Evolutionary conservation across 2,329 filamentous ascomycete genomes (phyloP).

Genomic region (Pestalotiopsis sp.): DNA sequence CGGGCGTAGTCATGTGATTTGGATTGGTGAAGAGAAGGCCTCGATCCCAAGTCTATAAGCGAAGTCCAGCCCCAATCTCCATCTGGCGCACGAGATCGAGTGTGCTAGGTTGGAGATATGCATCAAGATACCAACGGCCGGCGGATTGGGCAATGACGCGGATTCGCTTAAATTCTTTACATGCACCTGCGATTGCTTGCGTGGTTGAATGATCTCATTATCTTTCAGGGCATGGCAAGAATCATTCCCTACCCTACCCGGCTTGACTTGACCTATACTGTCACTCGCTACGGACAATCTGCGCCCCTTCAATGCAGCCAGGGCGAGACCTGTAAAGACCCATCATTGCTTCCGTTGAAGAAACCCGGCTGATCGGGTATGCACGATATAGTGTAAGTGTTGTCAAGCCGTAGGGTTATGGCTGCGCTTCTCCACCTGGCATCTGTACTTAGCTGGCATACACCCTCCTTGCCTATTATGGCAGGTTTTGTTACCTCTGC

Average conservation of each 20-base stretch:
- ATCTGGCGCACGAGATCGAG: background rate
- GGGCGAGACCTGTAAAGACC: background rate
- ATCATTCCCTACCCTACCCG: background rate
- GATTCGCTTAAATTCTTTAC: background rate
- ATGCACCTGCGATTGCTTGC: background rate
- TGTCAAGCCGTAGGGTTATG: background rate
- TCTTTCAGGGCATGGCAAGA: background rate
- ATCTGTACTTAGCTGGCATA: too few relatives aligned
- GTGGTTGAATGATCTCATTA: background rate
- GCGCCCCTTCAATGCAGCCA: background rate
- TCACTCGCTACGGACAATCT: background rate
- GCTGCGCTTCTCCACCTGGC: background rate
- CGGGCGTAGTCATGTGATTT: background rate
- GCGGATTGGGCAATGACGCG: background rate
- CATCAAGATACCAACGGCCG: background rate
- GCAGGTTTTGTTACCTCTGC: too few relatives aligned
- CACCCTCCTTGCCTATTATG: too few relatives aligned
- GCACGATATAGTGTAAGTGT: background rate
- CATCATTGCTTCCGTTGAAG: background rate
- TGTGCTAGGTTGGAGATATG: background rate
- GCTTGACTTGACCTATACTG: background rate
- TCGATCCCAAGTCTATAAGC: background rate
- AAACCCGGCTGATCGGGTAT: background rate
- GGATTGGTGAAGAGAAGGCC: background rate
- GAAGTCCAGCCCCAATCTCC: background rate